Conservation (phyloP, 2,329 filamentous ascomycete genomes). For the Grosmannia serpens region DNA sequence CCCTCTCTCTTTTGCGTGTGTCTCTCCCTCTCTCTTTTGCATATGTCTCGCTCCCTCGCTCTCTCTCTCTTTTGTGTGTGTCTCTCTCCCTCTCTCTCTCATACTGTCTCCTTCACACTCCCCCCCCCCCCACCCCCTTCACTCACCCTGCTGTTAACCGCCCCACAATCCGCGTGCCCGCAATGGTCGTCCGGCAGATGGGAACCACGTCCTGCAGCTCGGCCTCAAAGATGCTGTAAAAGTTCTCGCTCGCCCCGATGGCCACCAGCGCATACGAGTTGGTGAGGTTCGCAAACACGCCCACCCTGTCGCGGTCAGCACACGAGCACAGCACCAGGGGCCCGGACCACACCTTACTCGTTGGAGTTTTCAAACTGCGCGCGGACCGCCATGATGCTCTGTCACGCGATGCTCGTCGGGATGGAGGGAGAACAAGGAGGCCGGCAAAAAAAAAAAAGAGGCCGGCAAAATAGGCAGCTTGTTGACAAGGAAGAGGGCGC, state of each 20-base stretch:
- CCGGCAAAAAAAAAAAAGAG: neutral
- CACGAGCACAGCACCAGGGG: slow-evolving; percentile 1
- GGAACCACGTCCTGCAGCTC: slow-evolving; percentile 96
- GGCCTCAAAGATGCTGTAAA: slow-evolving; percentile 97
- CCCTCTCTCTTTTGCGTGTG: too few relatives aligned
- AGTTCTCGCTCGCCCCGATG: slow-evolving; percentile 93
- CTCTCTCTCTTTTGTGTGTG: too few relatives aligned
- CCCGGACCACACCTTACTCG: slow-evolving; percentile 48
- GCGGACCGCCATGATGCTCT: slow-evolving; percentile 45
- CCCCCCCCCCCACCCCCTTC: neutral
- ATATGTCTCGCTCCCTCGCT: neutral
- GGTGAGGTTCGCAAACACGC: slow-evolving; percentile 92
- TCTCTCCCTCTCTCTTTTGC: neutral
- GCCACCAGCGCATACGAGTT: slow-evolving; percentile 95
- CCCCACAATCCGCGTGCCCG: slow-evolving; percentile 90
- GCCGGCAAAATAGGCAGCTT: too few relatives aligned
- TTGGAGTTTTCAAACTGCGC: slow-evolving; percentile 84
- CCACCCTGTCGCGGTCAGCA: slow-evolving; percentile 50
- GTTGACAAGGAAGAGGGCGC: too few relatives aligned
- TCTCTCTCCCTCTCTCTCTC: too few relatives aligned
- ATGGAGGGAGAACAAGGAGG: neutral
- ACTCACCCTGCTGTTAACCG: slow-evolving; percentile 80
- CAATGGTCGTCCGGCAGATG: slow-evolving; percentile 93
- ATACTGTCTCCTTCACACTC: too few relatives aligned
- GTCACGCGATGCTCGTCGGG: neutral